Percentiles rank a stretch among this genome's conserved stretches.
Conservation (phyloP, 345 rosid species). For the Camelina sativa region DNA sequence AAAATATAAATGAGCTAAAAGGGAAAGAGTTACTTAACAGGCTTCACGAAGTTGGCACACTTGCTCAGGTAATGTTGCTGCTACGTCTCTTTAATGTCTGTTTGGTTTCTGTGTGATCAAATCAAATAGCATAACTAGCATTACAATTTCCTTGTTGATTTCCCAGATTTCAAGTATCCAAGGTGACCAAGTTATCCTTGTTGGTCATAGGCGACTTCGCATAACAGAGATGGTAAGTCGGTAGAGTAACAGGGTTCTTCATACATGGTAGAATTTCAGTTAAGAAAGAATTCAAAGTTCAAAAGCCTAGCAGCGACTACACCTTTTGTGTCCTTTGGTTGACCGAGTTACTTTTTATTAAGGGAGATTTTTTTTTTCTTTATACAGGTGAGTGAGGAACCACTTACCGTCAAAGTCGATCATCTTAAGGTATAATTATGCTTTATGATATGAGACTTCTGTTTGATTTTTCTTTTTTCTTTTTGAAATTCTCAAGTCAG, state of each 20-base stretch:
- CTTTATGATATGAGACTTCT: conserved; percentile 15
- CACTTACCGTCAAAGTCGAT: conserved; percentile 95
- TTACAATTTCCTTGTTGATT: conserved; percentile 31
- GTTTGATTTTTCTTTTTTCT: conserved; percentile 12
- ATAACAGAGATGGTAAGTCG: conserved; percentile 88
- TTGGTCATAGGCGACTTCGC: conserved; percentile 92
- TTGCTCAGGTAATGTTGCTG: conserved; percentile 76
- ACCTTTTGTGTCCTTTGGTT: conserved; percentile 31
- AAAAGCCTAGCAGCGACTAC: neutral
- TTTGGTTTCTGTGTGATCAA: conserved; percentile 23
- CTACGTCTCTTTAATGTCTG: conserved; percentile 26
- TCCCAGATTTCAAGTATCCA: conserved; percentile 82
- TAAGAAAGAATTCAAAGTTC: conserved; percentile 5
- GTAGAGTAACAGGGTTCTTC: conserved; percentile 12
- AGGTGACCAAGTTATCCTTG: conserved; percentile 92
- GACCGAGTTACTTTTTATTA: conserved; percentile 28
- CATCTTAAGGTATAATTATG: conserved; percentile 80
- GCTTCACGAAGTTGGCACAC: conserved; percentile 96
- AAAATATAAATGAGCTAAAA: conserved; percentile 66
- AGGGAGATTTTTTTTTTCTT: conserved; percentile 35
- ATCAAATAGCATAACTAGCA: neutral
- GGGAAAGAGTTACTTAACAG: conserved; percentile 83
- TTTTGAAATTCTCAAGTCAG: neutral
- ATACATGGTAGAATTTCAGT: neutral
- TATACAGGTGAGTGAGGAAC: conserved; percentile 82